Evolutionary conservation across 2,329 filamentous ascomycete genomes (phyloP).

Genomic region (Tolypocladium ophioglossoides): DNA sequence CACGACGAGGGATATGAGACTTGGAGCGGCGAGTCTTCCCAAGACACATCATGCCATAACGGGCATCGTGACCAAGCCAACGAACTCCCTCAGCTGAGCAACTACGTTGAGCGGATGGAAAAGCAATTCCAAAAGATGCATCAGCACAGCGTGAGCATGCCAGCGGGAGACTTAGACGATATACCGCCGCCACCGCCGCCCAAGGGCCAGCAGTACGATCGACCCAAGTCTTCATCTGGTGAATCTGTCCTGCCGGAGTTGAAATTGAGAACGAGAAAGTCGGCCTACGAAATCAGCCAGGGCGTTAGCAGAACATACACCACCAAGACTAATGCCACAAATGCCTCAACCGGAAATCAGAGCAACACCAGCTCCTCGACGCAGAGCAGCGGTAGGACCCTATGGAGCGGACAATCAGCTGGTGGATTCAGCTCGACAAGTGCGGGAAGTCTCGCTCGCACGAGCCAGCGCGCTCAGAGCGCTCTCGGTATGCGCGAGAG

Average conservation of each 20-base stretch:
- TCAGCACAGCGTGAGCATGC: constrained; percentile 39
- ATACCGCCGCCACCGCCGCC: constrained; percentile 54
- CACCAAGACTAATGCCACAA: constrained; percentile 77
- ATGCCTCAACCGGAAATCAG: constrained; percentile 60
- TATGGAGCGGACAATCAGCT: constrained; percentile 92
- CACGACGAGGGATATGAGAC: constrained; percentile 53
- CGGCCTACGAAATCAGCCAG: constrained; percentile 65
- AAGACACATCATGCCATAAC: constrained; percentile 31
- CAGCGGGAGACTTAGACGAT: constrained; percentile 27
- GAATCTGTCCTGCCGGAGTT: constrained; percentile 27
- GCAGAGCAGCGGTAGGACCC: constrained; percentile 67
- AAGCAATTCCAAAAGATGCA: constrained; percentile 65
- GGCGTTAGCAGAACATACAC: constrained; percentile 72
- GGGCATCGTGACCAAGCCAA: constrained; percentile 35
- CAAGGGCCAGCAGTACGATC: constrained; percentile 38
- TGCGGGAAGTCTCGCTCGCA: constrained; percentile 81
- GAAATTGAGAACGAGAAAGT: constrained; percentile 55
- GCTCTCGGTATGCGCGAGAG: constrained; percentile 50
- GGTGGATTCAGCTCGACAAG: constrained; percentile 90
- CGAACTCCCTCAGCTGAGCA: constrained; percentile 62
- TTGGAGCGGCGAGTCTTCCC: constrained; percentile 43
- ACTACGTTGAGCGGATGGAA: constrained; percentile 90
- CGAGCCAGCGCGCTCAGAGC: constrained; percentile 55
- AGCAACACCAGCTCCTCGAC: constrained; percentile 67
- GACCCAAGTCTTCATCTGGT: constrained; percentile 50